phyloP scores from a whole-genome alignment of 345 rosid species.

The Melaleuca quinquenervia region DNA sequence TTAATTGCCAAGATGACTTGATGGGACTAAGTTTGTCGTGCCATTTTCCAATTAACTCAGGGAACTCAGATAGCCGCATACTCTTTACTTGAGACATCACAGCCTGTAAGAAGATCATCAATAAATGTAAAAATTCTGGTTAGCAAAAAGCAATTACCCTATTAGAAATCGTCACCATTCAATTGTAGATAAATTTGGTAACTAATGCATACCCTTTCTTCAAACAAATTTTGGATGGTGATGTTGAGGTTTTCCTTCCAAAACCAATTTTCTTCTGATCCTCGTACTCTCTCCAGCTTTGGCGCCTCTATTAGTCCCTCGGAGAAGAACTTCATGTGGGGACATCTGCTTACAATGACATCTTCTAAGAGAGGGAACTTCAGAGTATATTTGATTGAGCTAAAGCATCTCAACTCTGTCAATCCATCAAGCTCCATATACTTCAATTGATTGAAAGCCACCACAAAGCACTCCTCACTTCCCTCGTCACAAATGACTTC shows the following conservation, averaged over 20 bases:
- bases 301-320: not conserved
- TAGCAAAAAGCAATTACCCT: not conserved
- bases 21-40: not conserved
- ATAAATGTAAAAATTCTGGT: not conserved
- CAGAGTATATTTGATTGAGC: not conserved
- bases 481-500: not conserved
- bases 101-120: not conserved
- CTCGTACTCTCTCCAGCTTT: not conserved
- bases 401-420: not conserved
- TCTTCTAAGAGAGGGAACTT: not conserved
- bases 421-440: not conserved
- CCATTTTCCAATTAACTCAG: not conserved
- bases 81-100: fast-evolving
- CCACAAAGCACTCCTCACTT: not conserved
- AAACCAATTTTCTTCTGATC: not conserved
- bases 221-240: not conserved
- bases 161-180: not conserved
- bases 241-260: not conserved
- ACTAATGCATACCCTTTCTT: not conserved
- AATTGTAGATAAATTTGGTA: fast-evolving
- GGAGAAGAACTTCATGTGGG: not conserved
- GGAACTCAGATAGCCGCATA: fast-evolving
- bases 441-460: not conserved
- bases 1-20: not conserved
- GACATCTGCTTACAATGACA: not conserved